Base-by-base conservation (phyloP, 2,329 filamentous ascomycete species). In the Aspergillus sp. region DNA sequence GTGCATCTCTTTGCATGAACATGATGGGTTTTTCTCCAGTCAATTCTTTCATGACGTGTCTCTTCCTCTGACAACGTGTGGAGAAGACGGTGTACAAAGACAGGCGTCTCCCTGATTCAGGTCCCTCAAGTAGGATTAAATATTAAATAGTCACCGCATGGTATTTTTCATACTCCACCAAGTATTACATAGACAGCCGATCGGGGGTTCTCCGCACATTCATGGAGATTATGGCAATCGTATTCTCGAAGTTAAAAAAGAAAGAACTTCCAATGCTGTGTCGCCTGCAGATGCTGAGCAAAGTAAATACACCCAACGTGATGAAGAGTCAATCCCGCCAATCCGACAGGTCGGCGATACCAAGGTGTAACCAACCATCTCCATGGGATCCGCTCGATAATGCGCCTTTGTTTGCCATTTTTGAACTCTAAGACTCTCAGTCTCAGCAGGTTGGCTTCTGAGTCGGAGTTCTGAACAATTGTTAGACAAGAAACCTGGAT, bases 121-220 rank as follows among this genome's bases (percentile, higher is more conserved):
- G 43, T 57, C 45, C n/a, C 31, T 30, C 47, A 19, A 19, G 19
- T 19, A 19, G 19, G 19, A 19, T 19, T 19, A 19, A 19, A 46
- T 28, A 23, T 13, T 49, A n/a, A 13, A 45, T 50, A 28, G 25
- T 28, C 25, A 55, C 53, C 34, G 28, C 41, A 30, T 57, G 48
- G 48, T n/a, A 51, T 51, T 57, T 47, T 52, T 48, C 55, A 57
- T 57, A 57, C 55, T 46, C 55, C 55, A 57, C 47, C 46, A 17
- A 4, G 9, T n/a, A 50, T 9, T 28, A 28, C 1, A 28, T n/a
- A 50, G 34, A 41, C 25, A 4, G 48, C n/a, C 48, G 48, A 50
- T 50, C 48, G 28, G n/a, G 48, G 48, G 15, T 57, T 41, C 55
- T 57, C 55, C 55, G 55, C 55, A 46, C 22, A 57, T 46, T 49